Conservation (phyloP, 177 flowering plant genomes). For the Tripterygium wilfordii region DNA sequence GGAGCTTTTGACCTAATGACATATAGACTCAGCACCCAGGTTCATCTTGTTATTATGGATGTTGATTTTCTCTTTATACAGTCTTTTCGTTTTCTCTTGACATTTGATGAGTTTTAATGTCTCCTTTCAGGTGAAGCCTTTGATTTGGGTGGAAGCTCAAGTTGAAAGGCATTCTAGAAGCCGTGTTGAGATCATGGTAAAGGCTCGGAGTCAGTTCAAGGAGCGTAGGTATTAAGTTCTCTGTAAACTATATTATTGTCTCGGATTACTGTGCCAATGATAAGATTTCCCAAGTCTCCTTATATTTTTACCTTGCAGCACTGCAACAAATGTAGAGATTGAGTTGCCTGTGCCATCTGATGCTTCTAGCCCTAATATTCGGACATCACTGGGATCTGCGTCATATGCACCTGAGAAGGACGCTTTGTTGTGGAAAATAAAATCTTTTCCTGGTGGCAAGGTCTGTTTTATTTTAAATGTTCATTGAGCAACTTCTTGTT, state of each 20-base stretch:
- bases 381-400: conserved; percentile 98
- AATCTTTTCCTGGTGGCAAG: conserved; percentile 97
- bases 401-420: conserved; percentile 94
- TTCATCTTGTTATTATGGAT: conserved; percentile 12
- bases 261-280: background rate
- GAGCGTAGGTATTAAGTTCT: conserved; percentile 72
- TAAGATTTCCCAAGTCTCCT: conserved; percentile 5
- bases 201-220: conserved; percentile 96
- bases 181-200: conserved; percentile 85
- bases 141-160: conserved; percentile 99
- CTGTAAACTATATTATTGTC: background rate
- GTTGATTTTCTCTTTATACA: background rate
- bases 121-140: conserved; percentile 77
- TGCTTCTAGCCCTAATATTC: conserved; percentile 84
- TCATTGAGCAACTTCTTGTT: no score
- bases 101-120: conserved; percentile 10
- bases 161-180: conserved; percentile 95
- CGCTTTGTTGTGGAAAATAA: conserved; percentile 86
- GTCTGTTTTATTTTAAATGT: conserved; percentile 20
- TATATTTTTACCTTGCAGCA: conserved; percentile 37
- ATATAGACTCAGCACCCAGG: conserved; percentile 96
- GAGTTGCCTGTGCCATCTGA: conserved; percentile 87
- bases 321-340: conserved; percentile 98
- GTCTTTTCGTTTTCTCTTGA: background rate
- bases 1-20: conserved; percentile 98